Evolutionary conservation across 495 filamentous ascomycete genomes (phyloP).

Genomic region (Neurospora pannonica): DNA sequence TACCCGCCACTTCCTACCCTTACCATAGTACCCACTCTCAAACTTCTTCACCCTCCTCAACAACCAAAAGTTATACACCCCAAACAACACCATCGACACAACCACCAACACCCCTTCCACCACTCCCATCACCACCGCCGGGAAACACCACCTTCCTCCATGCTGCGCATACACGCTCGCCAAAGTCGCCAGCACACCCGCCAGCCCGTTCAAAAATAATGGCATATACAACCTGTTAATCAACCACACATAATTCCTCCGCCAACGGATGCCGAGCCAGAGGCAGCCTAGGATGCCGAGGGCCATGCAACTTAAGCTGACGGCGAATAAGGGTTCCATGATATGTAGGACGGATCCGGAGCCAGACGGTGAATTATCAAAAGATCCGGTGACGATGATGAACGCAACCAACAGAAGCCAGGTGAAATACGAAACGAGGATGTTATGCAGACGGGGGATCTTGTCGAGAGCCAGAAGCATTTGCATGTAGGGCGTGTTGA

Average conservation of each 20-base stretch:
- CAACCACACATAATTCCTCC: constrained; percentile 37
- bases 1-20: not conserved
- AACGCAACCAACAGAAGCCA: constrained; percentile 34
- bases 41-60: constrained; percentile 19
- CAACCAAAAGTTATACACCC: constrained; percentile 26
- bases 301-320: constrained; percentile 22
- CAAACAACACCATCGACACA: constrained; percentile 19
- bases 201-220: constrained; percentile 32
- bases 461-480: constrained; percentile 31
- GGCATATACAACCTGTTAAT: constrained; percentile 35
- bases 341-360: not conserved
- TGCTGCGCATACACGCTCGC: constrained; percentile 40
- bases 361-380: constrained; percentile 9
- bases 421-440: constrained; percentile 21
- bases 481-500: constrained; percentile 26
- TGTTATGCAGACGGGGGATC: constrained; percentile 28
- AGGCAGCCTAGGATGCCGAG: constrained; percentile 7
- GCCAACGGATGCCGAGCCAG: constrained; percentile 19
- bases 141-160: constrained; percentile 34
- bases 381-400: constrained; percentile 32
- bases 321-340: constrained; percentile 9
- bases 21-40: not conserved
- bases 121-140: constrained; percentile 30
- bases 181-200: constrained; percentile 40
- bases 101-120: constrained; percentile 16